A percentile compares a stretch with the other conserved stretches of the same genome.
phyloP scores from a whole-genome alignment of 345 rosid genomes.

The Salix exigua region DNA sequence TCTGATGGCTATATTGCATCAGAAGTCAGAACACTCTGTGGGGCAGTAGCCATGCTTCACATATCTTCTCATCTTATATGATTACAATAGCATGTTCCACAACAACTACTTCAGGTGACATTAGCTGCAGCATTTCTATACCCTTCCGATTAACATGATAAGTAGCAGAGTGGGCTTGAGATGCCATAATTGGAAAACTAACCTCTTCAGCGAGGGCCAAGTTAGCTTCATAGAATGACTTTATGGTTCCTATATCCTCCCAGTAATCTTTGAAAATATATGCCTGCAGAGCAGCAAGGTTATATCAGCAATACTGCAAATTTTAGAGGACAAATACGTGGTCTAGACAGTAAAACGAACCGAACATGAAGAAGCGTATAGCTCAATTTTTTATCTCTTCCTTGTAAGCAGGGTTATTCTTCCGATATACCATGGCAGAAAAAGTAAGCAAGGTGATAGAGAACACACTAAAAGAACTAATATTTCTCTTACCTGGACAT shows the following conservation, averaged over 20 bases:
- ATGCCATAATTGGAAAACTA: conserved; percentile 8
- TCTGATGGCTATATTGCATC: not conserved
- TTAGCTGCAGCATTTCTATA: not conserved
- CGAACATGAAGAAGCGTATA: not conserved
- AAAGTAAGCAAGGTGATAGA: not conserved
- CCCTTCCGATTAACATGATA: not conserved
- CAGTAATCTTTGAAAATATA: conserved; percentile 82
- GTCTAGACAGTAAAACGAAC: not conserved
- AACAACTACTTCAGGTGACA: not conserved
- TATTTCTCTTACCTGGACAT: conserved; percentile 60
- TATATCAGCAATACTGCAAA: not conserved
- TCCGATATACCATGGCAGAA: not conserved
- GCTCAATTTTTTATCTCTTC: not conserved
- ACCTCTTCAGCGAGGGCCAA: conserved; percentile 92
- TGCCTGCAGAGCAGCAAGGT: conserved; percentile 37
- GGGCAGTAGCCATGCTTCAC: not conserved
- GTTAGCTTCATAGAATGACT: conserved; percentile 86
- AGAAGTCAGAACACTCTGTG: not conserved
- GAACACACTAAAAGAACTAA: not conserved
- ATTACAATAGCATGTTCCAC: not conserved
- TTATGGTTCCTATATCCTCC: conserved; percentile 95
- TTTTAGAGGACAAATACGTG: not conserved
- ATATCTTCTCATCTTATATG: not conserved
- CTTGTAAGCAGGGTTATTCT: not conserved
- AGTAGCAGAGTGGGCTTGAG: not conserved